A percentile compares a stretch with the other conserved stretches of the same genome.
phyloP scores from a whole-genome alignment of 345 rosid genomes.

The Eutrema yunnanense region DNA sequence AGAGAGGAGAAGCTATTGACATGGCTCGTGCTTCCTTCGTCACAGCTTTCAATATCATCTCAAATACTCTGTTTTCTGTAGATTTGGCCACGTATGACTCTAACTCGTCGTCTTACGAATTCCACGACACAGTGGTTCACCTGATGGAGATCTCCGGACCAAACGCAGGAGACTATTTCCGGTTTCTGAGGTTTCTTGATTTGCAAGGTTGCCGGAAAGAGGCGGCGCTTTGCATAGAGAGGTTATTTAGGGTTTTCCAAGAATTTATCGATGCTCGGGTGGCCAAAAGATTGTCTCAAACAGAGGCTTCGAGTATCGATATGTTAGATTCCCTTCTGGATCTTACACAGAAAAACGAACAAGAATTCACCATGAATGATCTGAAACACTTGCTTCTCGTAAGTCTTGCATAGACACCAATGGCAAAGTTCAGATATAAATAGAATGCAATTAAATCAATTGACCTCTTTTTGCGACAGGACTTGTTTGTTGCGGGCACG shows the following conservation, averaged over 20 bases:
- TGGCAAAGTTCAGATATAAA: not conserved
- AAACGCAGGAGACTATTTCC: conserved; percentile 41
- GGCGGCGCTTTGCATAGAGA: not conserved
- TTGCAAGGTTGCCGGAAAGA: conserved; percentile 33
- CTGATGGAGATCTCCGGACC: conserved; percentile 40
- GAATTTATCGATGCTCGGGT: conserved; percentile 22
- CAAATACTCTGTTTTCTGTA: conserved; percentile 39
- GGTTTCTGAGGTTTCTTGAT: conserved; percentile 35
- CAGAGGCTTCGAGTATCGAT: conserved; percentile 29
- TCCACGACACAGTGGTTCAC: conserved; percentile 23
- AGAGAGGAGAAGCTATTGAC: conserved; percentile 28
- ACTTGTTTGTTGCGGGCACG: conserved; percentile 35
- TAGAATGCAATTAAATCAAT: not conserved
- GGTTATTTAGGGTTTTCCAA: conserved; percentile 21
- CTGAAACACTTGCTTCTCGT: conserved; percentile 36
- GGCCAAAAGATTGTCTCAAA: conserved; percentile 2
- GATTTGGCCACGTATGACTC: conserved; percentile 35
- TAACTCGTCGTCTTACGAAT: conserved; percentile 10
- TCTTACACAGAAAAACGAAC: conserved; percentile 14
- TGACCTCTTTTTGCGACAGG: conserved; percentile 13
- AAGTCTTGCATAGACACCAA: not conserved
- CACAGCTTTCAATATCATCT: conserved; percentile 37
- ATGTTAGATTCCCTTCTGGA: conserved; percentile 32
- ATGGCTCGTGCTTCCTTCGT: conserved; percentile 37
- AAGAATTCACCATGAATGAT: conserved; percentile 11